These are phyloP conservation scores for Incumbomyces lentus DNA, from an alignment of 2,329 filamentous ascomycete genomes.

Conservation along the genomic window DNA sequence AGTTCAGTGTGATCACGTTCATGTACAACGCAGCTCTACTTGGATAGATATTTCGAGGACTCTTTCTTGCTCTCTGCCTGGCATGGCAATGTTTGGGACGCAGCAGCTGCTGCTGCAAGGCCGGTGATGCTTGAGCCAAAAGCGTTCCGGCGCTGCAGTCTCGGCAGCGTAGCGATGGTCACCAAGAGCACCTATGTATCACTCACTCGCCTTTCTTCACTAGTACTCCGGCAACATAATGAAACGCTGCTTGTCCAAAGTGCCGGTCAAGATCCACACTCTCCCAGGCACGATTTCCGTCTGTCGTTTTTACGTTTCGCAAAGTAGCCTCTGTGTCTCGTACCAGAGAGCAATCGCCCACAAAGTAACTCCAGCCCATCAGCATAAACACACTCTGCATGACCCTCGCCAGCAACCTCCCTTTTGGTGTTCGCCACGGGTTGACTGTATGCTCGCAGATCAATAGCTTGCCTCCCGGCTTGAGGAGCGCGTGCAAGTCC, in stretches of 20 bases:
- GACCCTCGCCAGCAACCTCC: slow-evolving; percentile 34
- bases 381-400: slow-evolving; percentile 38
- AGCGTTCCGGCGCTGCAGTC: no score
- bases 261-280: slow-evolving; percentile 35
- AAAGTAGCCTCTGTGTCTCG: slow-evolving; percentile 38
- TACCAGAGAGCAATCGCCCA: slow-evolving; percentile 43
- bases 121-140: no score
- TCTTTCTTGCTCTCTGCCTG: no score
- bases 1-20: no score
- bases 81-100: no score
- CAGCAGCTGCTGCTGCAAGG: no score
- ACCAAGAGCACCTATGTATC: not conserved
- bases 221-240: slow-evolving; percentile 33
- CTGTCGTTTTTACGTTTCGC: slow-evolving; percentile 18
- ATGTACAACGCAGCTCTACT: no score
- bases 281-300: slow-evolving; percentile 38
- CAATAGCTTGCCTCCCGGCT: slow-evolving; percentile 45
- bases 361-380: slow-evolving; percentile 42
- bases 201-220: slow-evolving; percentile 23
- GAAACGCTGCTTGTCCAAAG: slow-evolving; percentile 29
- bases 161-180: no score
- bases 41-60: no score
- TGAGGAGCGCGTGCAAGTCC: slow-evolving; percentile 41
- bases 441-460: slow-evolving; percentile 48
- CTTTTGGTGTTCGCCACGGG: slow-evolving; percentile 38